Percentiles rank a stretch among this genome's conserved stretches.
Conservation (phyloP, 805 yeast genomes). For the Candida railenensis region DNA sequence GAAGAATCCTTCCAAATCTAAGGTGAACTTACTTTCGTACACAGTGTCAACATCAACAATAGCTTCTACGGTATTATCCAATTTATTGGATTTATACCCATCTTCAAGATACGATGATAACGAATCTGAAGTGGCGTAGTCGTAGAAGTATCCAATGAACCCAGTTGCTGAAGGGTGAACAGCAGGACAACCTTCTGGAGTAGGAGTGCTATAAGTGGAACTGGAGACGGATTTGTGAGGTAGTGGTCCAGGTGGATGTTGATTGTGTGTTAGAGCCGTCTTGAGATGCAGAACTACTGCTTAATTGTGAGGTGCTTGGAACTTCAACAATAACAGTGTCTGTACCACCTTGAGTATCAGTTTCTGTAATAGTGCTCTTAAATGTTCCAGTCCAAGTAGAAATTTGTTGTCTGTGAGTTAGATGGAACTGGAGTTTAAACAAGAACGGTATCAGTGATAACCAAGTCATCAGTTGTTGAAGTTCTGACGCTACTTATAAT, state of each 20-base stretch:
- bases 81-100: background rate
- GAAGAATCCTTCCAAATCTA: slow-evolving; percentile 1
- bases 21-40: background rate
- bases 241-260: background rate
- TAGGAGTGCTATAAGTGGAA: background rate
- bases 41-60: background rate
- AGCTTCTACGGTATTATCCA: background rate
- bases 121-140: background rate
- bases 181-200: background rate
- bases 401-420: background rate
- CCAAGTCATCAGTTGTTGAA: slow-evolving; percentile 5
- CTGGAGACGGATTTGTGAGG: background rate
- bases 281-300: background rate
- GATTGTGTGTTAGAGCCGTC: background rate
- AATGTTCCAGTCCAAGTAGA: slow-evolving; percentile 4
- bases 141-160: background rate
- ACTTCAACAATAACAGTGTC: slow-evolving; percentile 9
- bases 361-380: slow-evolving; percentile 3
- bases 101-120: background rate
- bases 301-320: slow-evolving; percentile 8
- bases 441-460: slow-evolving; percentile 12
- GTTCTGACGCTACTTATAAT: slow-evolving; percentile 3
- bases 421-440: slow-evolving; percentile 13
- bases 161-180: background rate
- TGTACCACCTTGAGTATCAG: slow-evolving; percentile 4